Conservation (phyloP, 1,139 yeast species). For the Suhomyces maxii region DNA sequence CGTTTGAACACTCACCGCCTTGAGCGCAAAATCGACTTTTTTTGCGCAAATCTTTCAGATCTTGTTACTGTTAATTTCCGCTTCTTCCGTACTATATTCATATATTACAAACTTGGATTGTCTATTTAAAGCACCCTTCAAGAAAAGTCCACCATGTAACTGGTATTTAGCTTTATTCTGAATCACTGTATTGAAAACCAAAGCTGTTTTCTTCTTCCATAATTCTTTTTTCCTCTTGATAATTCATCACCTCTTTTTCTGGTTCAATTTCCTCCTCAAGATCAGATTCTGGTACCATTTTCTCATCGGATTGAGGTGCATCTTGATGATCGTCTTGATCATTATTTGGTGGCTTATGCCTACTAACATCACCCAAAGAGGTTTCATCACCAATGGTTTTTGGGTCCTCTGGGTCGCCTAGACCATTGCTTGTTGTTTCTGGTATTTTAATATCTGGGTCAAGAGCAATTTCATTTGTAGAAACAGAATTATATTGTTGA, state of each 20-base stretch:
- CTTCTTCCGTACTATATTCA: no score
- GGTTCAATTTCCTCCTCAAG: not conserved
- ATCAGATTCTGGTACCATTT: not conserved
- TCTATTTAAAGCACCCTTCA: not conserved
- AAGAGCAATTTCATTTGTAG: not conserved
- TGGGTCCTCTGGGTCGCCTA: no score
- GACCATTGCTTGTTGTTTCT: not conserved
- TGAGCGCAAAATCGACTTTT: not conserved
- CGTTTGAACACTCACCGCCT: not conserved
- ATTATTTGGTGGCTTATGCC: not conserved
- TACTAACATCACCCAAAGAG: no score
- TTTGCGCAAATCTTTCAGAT: not conserved
- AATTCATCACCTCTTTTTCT: constrained; percentile 5
- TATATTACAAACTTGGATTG: not conserved
- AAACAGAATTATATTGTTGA: not conserved
- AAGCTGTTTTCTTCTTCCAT: constrained; percentile 24
- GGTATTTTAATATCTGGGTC: not conserved
- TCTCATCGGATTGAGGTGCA: not conserved
- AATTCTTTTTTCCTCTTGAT: constrained; percentile 10
- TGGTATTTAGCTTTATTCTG: constrained; percentile 18
- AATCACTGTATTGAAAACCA: constrained; percentile 36
- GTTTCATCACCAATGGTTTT: no score
- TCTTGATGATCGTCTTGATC: not conserved
- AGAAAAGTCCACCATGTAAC: not conserved
- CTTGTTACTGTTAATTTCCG: no score